Conservation (phyloP, 176 grass and related monocot genomes). For the Elymus sibiricus region DNA sequence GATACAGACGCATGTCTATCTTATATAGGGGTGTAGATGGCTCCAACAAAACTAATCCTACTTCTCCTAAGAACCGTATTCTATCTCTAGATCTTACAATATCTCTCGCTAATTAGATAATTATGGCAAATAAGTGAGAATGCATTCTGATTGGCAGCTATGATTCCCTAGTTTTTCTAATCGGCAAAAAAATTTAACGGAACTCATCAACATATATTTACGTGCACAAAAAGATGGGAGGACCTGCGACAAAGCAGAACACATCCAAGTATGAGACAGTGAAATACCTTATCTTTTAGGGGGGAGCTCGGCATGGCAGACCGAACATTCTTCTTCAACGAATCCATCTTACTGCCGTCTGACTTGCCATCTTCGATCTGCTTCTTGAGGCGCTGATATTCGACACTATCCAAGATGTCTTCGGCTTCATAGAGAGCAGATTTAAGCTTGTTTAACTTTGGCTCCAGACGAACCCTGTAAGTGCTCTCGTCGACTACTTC, state of each 20-base stretch:
- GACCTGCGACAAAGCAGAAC: not conserved
- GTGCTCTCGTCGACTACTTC: not conserved
- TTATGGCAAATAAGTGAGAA: not conserved
- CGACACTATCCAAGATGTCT: slow-evolving; percentile 15
- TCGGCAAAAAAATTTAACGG: not conserved
- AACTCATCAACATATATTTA: too few relatives aligned
- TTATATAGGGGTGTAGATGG: too few relatives aligned
- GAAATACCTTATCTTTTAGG: not conserved
- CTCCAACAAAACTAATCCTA: too few relatives aligned
- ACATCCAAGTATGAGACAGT: not conserved
- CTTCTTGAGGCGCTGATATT: slow-evolving; percentile 20
- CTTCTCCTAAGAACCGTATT: not conserved
- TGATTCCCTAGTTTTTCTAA: not conserved
- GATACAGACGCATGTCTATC: too few relatives aligned
- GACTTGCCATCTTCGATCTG: not conserved
- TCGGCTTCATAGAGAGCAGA: slow-evolving; percentile 29
- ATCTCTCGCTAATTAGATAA: not conserved
- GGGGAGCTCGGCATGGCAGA: not conserved
- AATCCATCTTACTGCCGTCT: not conserved
- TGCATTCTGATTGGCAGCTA: not conserved
- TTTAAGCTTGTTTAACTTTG: not conserved
- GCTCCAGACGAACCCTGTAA: not conserved
- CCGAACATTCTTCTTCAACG: not conserved
- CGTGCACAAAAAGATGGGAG: not conserved
- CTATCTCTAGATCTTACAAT: not conserved